Conservation (phyloP, 805 yeast species). For the Cyberlindnera misumaiensis region DNA sequence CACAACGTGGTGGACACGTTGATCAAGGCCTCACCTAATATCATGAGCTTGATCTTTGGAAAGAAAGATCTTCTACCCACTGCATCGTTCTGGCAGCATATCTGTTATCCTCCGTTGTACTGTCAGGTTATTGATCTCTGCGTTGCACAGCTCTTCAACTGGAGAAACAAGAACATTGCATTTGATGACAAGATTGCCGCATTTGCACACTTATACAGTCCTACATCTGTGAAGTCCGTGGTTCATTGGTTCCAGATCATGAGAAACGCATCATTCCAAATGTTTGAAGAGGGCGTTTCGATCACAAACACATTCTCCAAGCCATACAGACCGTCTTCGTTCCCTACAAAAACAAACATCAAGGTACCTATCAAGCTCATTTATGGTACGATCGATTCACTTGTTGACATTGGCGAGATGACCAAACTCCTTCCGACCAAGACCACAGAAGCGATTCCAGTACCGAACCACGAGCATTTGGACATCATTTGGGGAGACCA, state of each 20-base stretch:
- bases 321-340: constrained; percentile 29
- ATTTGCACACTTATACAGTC: constrained; percentile 82
- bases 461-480: constrained; percentile 76
- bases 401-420: constrained; percentile 82
- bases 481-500: constrained; percentile 86
- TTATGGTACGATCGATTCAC: constrained; percentile 75
- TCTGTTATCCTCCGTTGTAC: constrained; percentile 72
- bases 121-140: constrained; percentile 65
- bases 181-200: constrained; percentile 69
- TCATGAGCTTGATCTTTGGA: constrained; percentile 72
- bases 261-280: constrained; percentile 67
- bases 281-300: constrained; percentile 69
- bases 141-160: constrained; percentile 63
- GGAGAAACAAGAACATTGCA: constrained; percentile 71
- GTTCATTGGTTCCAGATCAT: constrained; percentile 98
- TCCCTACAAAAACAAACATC: constrained; percentile 60
- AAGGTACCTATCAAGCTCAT: constrained; percentile 67
- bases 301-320: constrained; percentile 29
- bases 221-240: constrained; percentile 84
- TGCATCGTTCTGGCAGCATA: constrained; percentile 72
- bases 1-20: constrained; percentile 71
- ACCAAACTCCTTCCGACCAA: constrained; percentile 53
- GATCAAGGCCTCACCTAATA: constrained; percentile 68
- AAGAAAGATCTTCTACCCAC: constrained; percentile 62
- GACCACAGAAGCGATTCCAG: constrained; percentile 45